These are phyloP conservation scores for Pestalotiopsis sp. DNA, from an alignment of 2,329 filamentous ascomycete genomes.

Conservation along the genomic window DNA sequence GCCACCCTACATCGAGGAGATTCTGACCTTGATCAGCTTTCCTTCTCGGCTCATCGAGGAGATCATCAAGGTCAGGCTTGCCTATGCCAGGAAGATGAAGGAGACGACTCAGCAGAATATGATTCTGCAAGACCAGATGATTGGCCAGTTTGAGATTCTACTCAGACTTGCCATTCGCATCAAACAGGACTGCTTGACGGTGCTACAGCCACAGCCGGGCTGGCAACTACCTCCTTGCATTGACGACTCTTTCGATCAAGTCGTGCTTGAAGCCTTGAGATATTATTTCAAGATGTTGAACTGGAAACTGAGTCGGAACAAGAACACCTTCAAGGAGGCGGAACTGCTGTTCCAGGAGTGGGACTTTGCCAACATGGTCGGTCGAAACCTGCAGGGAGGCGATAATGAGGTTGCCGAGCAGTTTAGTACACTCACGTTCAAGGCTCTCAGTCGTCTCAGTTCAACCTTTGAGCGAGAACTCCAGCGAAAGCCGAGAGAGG, in stretches of 20 bases:
- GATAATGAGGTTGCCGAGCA: slow-evolving; percentile 98
- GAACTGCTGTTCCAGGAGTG: slow-evolving; percentile 97
- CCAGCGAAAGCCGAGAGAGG: slow-evolving; percentile 81
- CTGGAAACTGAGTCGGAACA: slow-evolving; percentile 96
- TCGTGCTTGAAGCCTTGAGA: slow-evolving; percentile 88
- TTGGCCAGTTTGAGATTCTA: slow-evolving; percentile 91
- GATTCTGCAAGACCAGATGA: slow-evolving; percentile 97
- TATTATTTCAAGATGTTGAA: slow-evolving; percentile 99
- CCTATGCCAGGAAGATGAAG: slow-evolving; percentile 93
- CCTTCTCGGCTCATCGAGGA: slow-evolving; percentile 94
- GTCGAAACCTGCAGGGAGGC: slow-evolving; percentile 85
- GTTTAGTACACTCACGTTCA: slow-evolving; percentile 91
- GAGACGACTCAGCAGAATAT: slow-evolving; percentile 89
- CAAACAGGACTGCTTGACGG: slow-evolving; percentile 82
- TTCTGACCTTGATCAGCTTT: slow-evolving; percentile 95
- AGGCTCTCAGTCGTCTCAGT: slow-evolving; percentile 85
- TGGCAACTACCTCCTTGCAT: slow-evolving; percentile 97
- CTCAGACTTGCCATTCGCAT: slow-evolving; percentile 90
- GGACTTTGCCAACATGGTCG: slow-evolving; percentile 95
- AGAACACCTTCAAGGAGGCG: slow-evolving; percentile 98
- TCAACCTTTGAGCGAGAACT: slow-evolving; percentile 91
- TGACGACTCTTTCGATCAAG: slow-evolving; percentile 91
- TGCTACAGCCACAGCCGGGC: slow-evolving; percentile 83
- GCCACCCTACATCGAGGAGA: slow-evolving; percentile 93
- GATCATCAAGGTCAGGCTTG: slow-evolving; percentile 88